A percentile compares a stretch with the other conserved stretches of the same genome.
phyloP scores from a whole-genome alignment of 2,329 filamentous ascomycete species.

The Ophiosphaerella narmari region DNA sequence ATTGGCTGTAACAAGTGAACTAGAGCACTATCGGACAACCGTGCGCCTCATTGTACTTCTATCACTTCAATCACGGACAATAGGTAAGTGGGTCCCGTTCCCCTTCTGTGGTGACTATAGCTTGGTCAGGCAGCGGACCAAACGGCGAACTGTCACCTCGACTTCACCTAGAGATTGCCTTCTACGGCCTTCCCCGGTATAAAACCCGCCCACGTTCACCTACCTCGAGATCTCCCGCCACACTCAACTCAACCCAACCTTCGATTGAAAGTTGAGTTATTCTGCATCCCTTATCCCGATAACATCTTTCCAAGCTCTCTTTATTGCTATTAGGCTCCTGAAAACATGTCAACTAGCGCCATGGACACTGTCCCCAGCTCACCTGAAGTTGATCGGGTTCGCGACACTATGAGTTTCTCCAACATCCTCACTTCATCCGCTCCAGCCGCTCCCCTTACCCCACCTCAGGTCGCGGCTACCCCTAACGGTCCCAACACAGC shows the following conservation, averaged over 20 bases:
- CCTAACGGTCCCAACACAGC: background rate
- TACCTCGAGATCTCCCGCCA: slow-evolving; percentile 28
- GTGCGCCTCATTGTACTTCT: slow-evolving; percentile 9
- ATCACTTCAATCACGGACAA: slow-evolving; percentile 16
- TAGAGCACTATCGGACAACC: slow-evolving; percentile 13
- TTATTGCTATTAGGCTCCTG: background rate
- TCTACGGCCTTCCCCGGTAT: slow-evolving; percentile 12
- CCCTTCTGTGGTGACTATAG: slow-evolving; percentile 7
- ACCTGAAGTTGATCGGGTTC: slow-evolving; percentile 12
- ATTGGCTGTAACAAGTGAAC: slow-evolving; percentile 10
- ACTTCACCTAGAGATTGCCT: slow-evolving; percentile 20
- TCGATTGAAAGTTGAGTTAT: background rate
- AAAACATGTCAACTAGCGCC: slow-evolving; percentile 12
- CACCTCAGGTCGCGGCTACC: background rate
- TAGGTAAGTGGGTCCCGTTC: slow-evolving; percentile 6
- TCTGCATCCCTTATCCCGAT: background rate
- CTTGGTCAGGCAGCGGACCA: slow-evolving; percentile 20
- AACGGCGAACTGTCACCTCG: slow-evolving; percentile 24
- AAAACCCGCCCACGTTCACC: slow-evolving; percentile 27
- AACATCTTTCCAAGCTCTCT: background rate
- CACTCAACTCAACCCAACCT: slow-evolving; percentile 1
- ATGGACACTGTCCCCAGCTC: background rate
- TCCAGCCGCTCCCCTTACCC: slow-evolving; percentile 9
- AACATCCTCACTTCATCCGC: slow-evolving; percentile 19
- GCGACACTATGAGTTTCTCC: slow-evolving; percentile 30